Evolutionary conservation across 2,329 filamentous ascomycete genomes (phyloP).

Genomic region (Chaetomium globosum): DNA sequence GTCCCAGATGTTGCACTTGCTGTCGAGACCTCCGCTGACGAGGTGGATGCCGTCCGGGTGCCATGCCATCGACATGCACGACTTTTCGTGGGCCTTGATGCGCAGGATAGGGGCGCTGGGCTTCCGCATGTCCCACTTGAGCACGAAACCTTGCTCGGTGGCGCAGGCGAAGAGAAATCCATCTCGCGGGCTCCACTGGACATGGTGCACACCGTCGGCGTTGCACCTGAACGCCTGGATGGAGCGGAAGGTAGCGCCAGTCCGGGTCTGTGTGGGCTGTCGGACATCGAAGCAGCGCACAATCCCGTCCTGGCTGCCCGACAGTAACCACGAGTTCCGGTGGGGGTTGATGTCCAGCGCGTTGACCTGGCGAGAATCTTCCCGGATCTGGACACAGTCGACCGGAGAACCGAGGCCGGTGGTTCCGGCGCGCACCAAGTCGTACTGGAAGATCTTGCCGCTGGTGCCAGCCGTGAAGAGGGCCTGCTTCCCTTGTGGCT

Average conservation of each 20-base stretch:
- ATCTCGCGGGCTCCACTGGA: slow-evolving; percentile 66
- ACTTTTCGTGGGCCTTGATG: slow-evolving; percentile 64
- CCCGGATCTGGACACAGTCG: slow-evolving; percentile 60
- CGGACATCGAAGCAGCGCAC: slow-evolving; percentile 64
- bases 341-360: slow-evolving; percentile 66
- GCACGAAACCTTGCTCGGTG: slow-evolving; percentile 62
- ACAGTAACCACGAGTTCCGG: slow-evolving; percentile 58
- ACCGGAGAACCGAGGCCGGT: slow-evolving; percentile 49
- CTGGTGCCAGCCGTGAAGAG: slow-evolving; percentile 66
- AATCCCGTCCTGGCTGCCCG: slow-evolving; percentile 65
- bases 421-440: slow-evolving; percentile 55
- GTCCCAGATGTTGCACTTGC: slow-evolving; percentile 67
- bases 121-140: slow-evolving; percentile 67
- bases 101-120: slow-evolving; percentile 56
- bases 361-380: slow-evolving; percentile 66
- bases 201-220: slow-evolving; percentile 61
- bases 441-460: slow-evolving; percentile 67
- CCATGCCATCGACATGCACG: slow-evolving; percentile 65
- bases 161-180: slow-evolving; percentile 66
- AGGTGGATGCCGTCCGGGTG: slow-evolving; percentile 69
- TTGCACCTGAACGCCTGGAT: slow-evolving; percentile 54
- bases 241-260: slow-evolving; percentile 54
- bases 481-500: slow-evolving; percentile 51
- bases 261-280: slow-evolving; percentile 51
- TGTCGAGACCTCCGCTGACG: slow-evolving; percentile 64